Percentiles rank a stretch among this genome's conserved stretches.
These are phyloP conservation scores for Hordeum vulgare DNA, from an alignment of 176 grass and related monocot species.

Conservation along the genomic window MorexV3_pseudomolecules_assembly NC_058523.1:489312659-489313158, in stretches of 20 bases:
- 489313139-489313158: too few species aligned
- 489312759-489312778: constrained; percentile 43
- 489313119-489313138: too few species aligned
- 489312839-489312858: not conserved
- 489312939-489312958: not conserved
- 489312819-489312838: not conserved
- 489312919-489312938: not conserved
- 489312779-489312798: constrained; percentile 52
- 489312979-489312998: not conserved
- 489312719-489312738: constrained; percentile 65
- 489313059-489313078: not conserved
- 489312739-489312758: constrained; percentile 56
- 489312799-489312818: not conserved
- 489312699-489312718: not conserved
- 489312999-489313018: not conserved
- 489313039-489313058: too few species aligned
- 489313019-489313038: not conserved
- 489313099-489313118: too few species aligned
- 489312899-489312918: not conserved
- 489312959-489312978: not conserved
- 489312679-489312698: not conserved
- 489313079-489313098: not conserved
- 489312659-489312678: not conserved
- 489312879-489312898: not conserved
- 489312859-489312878: not conserved